Conservation (phyloP, 495 filamentous ascomycete species). For the Neurospora sp. region DNA sequence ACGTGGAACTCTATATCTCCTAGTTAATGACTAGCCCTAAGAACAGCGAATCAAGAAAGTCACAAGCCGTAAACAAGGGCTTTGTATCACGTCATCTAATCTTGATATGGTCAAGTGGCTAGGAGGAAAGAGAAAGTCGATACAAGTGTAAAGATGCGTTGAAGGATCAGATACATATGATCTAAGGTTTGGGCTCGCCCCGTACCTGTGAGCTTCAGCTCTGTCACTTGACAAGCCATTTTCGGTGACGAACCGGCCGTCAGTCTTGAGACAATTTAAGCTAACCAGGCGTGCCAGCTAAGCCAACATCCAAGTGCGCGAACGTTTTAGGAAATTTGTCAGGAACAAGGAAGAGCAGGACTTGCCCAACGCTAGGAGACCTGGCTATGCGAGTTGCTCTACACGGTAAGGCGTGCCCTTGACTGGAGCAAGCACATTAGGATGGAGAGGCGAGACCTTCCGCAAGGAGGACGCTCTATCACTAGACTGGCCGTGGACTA, state of each 20-base stretch:
- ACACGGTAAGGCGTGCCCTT: slow-evolving; percentile 17
- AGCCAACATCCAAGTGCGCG: not conserved
- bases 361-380: slow-evolving; percentile 14
- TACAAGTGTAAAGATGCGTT: slow-evolving; percentile 5
- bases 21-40: not conserved
- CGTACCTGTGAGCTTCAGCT: slow-evolving; percentile 11
- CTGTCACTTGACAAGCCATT: slow-evolving; percentile 20
- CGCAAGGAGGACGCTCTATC: slow-evolving; percentile 21
- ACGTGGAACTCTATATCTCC: not conserved
- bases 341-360: slow-evolving; percentile 15
- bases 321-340: slow-evolving; percentile 11
- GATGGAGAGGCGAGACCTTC: slow-evolving; percentile 23
- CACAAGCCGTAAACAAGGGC: slow-evolving; percentile 8
- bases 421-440: slow-evolving; percentile 12
- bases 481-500: slow-evolving; percentile 16
- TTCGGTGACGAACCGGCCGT: not conserved
- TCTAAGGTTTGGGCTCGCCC: slow-evolving; percentile 11
- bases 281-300: not conserved
- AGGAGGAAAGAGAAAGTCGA: slow-evolving; percentile 19
- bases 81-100: slow-evolving; percentile 21
- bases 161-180: slow-evolving; percentile 1
- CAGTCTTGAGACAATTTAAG: not conserved
- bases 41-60: not conserved
- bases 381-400: slow-evolving; percentile 16
- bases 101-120: slow-evolving; percentile 9